Percentiles rank a stretch among this genome's conserved stretches.
Conservation (phyloP, 352 stramenopile genomes). For the Phytophthora pistaciae region DNA sequence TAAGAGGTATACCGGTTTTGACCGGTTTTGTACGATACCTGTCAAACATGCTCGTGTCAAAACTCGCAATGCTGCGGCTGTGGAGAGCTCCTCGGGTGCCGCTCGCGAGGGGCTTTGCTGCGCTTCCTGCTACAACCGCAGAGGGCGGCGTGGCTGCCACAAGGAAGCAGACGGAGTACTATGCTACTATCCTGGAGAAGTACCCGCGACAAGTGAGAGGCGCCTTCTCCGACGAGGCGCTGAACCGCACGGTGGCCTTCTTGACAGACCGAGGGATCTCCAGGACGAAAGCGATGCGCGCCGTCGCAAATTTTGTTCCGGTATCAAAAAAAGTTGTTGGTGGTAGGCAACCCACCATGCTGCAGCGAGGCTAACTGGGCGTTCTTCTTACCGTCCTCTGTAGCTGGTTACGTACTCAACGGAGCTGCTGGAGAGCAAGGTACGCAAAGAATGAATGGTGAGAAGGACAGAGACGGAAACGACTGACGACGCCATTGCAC, state of each 20-base stretch:
- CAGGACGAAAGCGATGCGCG: no score
- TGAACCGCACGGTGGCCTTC: neutral
- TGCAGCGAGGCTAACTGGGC: no score
- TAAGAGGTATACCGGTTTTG: neutral
- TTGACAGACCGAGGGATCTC: neutral
- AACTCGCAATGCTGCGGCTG: neutral
- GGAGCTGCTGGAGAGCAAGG: constrained; percentile 11
- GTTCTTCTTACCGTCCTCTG: neutral
- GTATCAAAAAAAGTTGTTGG: no score
- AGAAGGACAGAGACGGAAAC: neutral
- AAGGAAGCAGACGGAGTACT: neutral
- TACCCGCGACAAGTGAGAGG: neutral
- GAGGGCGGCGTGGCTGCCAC: neutral
- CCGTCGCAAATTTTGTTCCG: no score
- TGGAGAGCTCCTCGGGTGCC: neutral
- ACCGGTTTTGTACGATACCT: neutral
- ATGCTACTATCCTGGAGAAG: neutral
- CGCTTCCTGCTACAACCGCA: neutral
- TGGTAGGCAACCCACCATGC: no score
- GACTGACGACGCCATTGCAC: neutral
- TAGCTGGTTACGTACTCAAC: neutral
- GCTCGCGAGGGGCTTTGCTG: neutral
- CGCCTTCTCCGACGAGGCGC: neutral
- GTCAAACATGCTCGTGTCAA: neutral
- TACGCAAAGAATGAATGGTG: neutral